phyloP scores from a whole-genome alignment of 2,329 filamentous ascomycete genomes.

The Xylaria multiplex region DNA sequence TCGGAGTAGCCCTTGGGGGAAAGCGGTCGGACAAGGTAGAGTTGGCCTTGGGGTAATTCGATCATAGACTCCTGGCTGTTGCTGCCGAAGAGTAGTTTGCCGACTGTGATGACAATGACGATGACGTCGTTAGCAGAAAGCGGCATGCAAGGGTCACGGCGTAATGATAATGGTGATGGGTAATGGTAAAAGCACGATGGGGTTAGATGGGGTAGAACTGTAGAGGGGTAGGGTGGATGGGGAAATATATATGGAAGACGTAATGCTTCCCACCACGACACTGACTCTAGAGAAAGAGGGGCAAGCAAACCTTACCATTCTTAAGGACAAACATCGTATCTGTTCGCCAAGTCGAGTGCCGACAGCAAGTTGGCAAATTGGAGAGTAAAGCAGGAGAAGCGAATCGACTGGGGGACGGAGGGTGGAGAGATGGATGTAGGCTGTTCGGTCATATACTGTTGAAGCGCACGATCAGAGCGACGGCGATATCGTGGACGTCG shows the following conservation, averaged over 20 bases:
- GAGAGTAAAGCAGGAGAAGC: no score
- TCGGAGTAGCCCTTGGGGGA: slow-evolving; percentile 98
- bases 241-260: background rate
- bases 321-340: slow-evolving; percentile 55
- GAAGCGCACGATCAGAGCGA: no score
- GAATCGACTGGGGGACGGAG: no score
- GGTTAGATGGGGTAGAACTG: background rate
- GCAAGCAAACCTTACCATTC: slow-evolving; percentile 50
- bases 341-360: slow-evolving; percentile 12
- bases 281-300: slow-evolving; percentile 17
- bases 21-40: slow-evolving; percentile 93
- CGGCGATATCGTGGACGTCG: no score
- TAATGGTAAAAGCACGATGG: background rate
- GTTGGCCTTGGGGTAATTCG: slow-evolving; percentile 93
- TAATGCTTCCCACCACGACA: no score
- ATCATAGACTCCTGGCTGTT: slow-evolving; percentile 91
- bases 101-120: slow-evolving; percentile 66
- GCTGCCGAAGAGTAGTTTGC: slow-evolving; percentile 91
- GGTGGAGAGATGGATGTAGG: no score
- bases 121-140: slow-evolving; percentile 8
- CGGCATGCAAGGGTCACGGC: no score
- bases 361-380: slow-evolving; percentile 9
- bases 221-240: background rate
- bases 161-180: no score
- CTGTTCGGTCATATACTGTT: no score